Base-by-base conservation (phyloP, 768 basidiomycete species). In the Tylopilus intermedius region DNA sequence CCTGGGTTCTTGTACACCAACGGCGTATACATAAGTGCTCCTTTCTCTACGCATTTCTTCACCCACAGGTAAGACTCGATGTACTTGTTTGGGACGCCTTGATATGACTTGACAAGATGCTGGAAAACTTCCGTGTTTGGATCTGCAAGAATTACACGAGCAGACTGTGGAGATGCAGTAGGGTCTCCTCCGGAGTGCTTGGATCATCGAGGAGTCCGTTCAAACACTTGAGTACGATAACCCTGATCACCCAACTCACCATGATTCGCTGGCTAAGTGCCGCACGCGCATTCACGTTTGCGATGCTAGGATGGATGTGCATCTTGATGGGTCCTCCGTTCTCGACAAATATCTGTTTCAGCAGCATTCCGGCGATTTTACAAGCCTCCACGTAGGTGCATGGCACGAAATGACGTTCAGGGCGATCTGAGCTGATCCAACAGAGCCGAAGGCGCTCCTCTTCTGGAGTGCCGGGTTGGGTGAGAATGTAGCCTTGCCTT, bases 141-240 rank as follows among this genome's bases (percentile, higher is more conserved):
- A 64, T 90, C 88, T 2, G 88, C 89, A 8, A 91, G 76, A 49
- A 91, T 85, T 38, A 91, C 84, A 30, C 80, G 79, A 9, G 89
- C 88, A 5, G 78, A 77, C 59, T 86, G 82, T n/a, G 76, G 72
- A 18, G 86, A 80, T 9, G 86, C 82, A 48, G 80, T 75, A 3
- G 88, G 85, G 53, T 90, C 84, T 15, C 89, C 89, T 27, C 89
- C 89, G 32, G 87, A 91, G 59, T 90, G 84, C 89, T 90, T 47
- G 55, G 14, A 44, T 8, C 56, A 51, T n/a, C 24, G 50, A 33
- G 8, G 29, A 22, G 14, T 4, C 32, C 11, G 30, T 18, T 58
- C 5, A 59, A 41, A 9, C 24, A 26, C 8, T 13, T 4, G 21
- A 22, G 11, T 21, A 40, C 44, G 14, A 42, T 14, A 27, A 61